phyloP scores from a whole-genome alignment of 2,329 filamentous ascomycete genomes.

The Pyrenophora seminiperda region DNA sequence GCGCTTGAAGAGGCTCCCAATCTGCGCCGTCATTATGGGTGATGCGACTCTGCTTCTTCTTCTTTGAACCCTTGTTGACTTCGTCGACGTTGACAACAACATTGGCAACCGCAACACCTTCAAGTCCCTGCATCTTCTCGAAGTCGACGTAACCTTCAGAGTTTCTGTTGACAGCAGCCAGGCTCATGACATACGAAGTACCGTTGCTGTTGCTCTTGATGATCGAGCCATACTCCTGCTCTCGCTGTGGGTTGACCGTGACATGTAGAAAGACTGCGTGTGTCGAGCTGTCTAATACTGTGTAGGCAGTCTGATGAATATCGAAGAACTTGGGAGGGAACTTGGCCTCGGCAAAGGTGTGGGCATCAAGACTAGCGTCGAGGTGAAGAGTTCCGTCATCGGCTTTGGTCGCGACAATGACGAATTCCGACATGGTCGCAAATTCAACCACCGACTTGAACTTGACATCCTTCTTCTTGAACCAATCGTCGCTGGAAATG shows the following conservation, averaged over 20 bases:
- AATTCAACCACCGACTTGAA: conserved; percentile 80
- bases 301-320: conserved; percentile 80
- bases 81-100: conserved; percentile 76
- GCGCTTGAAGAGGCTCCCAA: conserved; percentile 80
- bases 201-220: conserved; percentile 99
- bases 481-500: conserved; percentile 79
- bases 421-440: conserved; percentile 95
- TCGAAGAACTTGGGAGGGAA: conserved; percentile 88
- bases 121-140: conserved; percentile 90
- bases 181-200: conserved; percentile 87
- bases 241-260: conserved; percentile 69
- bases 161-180: conserved; percentile 81
- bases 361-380: conserved; percentile 83
- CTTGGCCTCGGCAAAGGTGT: conserved; percentile 77
- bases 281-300: conserved; percentile 90
- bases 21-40: conserved; percentile 95
- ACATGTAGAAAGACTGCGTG: conserved; percentile 95
- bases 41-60: conserved; percentile 87
- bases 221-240: conserved; percentile 78
- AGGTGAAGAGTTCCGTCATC: conserved; percentile 73
- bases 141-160: conserved; percentile 83
- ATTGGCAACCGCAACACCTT: conserved; percentile 89
- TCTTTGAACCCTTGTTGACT: conserved; percentile 66
- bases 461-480: conserved; percentile 66
- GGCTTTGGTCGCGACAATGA: conserved; percentile 77